These are phyloP conservation scores for Coemansia pectinata DNA, from an alignment of 192 early-diverging fungal species.

Conservation along the genomic window DNA sequence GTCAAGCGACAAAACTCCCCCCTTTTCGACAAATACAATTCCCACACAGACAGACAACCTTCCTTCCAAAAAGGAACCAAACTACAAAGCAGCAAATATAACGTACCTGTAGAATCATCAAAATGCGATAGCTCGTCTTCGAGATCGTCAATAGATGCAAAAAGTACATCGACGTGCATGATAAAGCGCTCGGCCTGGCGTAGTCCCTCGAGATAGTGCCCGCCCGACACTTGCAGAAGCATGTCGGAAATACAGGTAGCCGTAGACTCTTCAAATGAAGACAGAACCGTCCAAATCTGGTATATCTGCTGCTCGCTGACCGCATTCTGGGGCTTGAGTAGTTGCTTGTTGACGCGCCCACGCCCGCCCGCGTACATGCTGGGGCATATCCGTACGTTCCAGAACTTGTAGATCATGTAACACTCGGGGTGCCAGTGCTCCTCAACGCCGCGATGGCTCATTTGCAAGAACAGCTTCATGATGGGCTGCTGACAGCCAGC, in stretches of 20 bases:
- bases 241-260: slow-evolving; percentile 96
- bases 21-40: background rate
- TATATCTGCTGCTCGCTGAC: slow-evolving; percentile 83
- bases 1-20: background rate
- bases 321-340: slow-evolving; percentile 42
- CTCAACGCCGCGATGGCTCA: slow-evolving; percentile 67
- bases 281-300: slow-evolving; percentile 86
- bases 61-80: background rate
- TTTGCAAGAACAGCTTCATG: slow-evolving; percentile 95
- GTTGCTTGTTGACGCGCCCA: slow-evolving; percentile 53
- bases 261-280: slow-evolving; percentile 94
- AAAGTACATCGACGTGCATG: slow-evolving; percentile 89
- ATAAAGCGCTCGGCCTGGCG: slow-evolving; percentile 84
- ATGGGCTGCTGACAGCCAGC: slow-evolving; percentile 96
- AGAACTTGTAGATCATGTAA: slow-evolving; percentile 98
- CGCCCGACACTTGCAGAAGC: slow-evolving; percentile 86
- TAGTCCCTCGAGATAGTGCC: slow-evolving; percentile 78
- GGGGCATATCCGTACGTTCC: slow-evolving; percentile 55
- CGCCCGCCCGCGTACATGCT: slow-evolving; percentile 50
- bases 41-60: background rate
- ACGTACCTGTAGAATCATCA: slow-evolving; percentile 62
- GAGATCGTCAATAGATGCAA: slow-evolving; percentile 85
- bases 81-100: slow-evolving; percentile 1
- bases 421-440: slow-evolving; percentile 99
- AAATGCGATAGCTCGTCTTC: slow-evolving; percentile 69